Base-by-base conservation (phyloP, 805 yeast genomes). In the Diddensiella santjacobensis region DNA sequence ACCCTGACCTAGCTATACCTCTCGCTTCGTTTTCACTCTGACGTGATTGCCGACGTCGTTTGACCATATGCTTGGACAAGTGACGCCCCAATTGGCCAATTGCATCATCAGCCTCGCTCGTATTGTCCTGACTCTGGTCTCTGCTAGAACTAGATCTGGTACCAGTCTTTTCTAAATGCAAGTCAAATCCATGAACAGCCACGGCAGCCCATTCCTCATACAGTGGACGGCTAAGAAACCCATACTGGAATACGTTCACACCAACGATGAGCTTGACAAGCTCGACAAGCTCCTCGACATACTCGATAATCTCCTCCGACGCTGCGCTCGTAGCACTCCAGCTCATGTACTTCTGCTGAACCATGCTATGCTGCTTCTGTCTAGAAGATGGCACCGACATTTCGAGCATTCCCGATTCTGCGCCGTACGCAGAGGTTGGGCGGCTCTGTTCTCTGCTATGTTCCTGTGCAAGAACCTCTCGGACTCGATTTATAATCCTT, bases 281-380 rank as follows among this genome's bases (percentile, higher is more conserved):
- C 41, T 65, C 69, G 3, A 71, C 49, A 10, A 77, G 58, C 52
- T 74, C 79, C 51, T 77, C 80, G 22, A 73, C 65, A 52, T 73
- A 75, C 42, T 71, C 75, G 38, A 76, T 73, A 30, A 77, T 65
- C 51, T 77, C 80, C 50, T 73, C 78, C 2, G 72, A 58, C 0
- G 78, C 77, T 2, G 75, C 70, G 48, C 71, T 70, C 1, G 77
- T 62, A 1, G 80, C 80, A 55, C 73, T 75, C 81, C 81, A 77
- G 47, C 74, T 67, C 53, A 77, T 58, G 47, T 51, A 68, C 66
- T 48, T 71, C 71, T 48, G 68, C 57, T 45, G 46, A 8, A 50
- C 45, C 53, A 55, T 53, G 4, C 38, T 39, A 13, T 40, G 44
- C 24, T 30, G 57, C 15, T 64, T 66, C 33, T 62, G 63, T 4